phyloP scores from a whole-genome alignment of 225 moss, liverwort and hornwort species.

The Pseudisothecium myosuroides region DNA sequence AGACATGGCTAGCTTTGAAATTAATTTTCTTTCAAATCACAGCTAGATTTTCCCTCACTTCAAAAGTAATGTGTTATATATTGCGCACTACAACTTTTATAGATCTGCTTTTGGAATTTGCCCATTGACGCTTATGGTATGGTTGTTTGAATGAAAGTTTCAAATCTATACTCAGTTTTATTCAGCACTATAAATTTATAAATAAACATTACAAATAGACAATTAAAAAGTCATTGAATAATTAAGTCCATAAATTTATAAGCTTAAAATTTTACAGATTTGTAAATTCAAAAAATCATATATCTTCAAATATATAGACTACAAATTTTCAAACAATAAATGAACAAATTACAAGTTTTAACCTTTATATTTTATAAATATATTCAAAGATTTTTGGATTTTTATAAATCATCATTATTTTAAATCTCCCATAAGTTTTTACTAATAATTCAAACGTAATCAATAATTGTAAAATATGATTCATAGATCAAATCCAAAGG shows the following conservation, averaged over 20 bases:
- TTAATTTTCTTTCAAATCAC: too few relatives aligned
- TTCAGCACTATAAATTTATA: too few relatives aligned
- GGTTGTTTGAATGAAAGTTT: too few relatives aligned
- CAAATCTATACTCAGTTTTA: too few relatives aligned
- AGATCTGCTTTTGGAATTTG: too few relatives aligned
- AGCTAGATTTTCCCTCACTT: too few relatives aligned
- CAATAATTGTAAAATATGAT: not conserved
- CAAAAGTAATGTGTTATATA: too few relatives aligned
- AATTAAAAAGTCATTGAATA: not conserved
- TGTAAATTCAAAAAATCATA: not conserved
- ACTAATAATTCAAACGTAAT: fast-evolving
- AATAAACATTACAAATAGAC: too few relatives aligned
- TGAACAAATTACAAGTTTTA: not conserved
- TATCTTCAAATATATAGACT: not conserved
- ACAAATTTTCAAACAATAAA: not conserved
- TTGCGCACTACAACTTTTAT: too few relatives aligned
- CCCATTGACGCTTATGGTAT: too few relatives aligned
- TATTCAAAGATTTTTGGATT: not conserved
- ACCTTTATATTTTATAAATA: not conserved
- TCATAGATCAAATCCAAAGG: not conserved
- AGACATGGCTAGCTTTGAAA: too few relatives aligned
- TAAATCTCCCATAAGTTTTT: fast-evolving
- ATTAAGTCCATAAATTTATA: not conserved
- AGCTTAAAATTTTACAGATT: not conserved
- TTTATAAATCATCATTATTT: not conserved